Base-by-base conservation (phyloP, 1,139 yeast genomes). In the Candida mesenterica region DNA sequence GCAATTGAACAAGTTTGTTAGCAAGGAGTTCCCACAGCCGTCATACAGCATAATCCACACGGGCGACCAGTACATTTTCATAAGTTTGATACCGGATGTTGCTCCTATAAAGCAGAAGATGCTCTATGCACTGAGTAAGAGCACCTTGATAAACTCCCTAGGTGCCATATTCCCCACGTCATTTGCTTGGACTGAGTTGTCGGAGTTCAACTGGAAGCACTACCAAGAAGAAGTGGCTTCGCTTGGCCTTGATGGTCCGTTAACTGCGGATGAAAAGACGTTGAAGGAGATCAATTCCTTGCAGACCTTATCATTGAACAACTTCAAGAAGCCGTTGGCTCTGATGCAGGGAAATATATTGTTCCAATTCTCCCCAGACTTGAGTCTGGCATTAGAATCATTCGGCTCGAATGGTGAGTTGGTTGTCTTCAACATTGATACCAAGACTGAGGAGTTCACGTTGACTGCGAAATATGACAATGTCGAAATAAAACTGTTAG, bases 41-140 rank as follows among this genome's bases (percentile, higher is more conserved):
- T 61, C 72, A 7, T 87, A 86, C 51, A 56, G 86, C 25, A 59
- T 86, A 7, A 52, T 82, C 28, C 53, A 52, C 17, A 48, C 50
- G 1, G 44, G 52, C 3, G 52, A 50, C 13, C 52, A 50, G 12
- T 70, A 65, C 43, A 69, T 78, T 3, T 89, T 92, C 51, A 73
- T 89, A 31, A 79, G 94, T 28, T 90, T 74, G 62, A 92, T 92
- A 32, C 97, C 98, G 0, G 97, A 92, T 56, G 59, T 62, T 32
- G 89, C 97, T 9, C 80, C 82, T 5, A 90, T 92, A 24, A 75
- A 90, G 41, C 75, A 77, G 40, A 92, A 92, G 57, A 92, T 92
- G 97, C 70, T 92, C 37, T 94, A 90, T 59, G 97, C 98, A 3
- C 84, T 96, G 3, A 82, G 95, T 14, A 87, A 87, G 45, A 82